These are phyloP conservation scores for Phytophthora foliorum DNA, from an alignment of 352 stramenopile genomes.

Conservation along the genomic window DNA sequence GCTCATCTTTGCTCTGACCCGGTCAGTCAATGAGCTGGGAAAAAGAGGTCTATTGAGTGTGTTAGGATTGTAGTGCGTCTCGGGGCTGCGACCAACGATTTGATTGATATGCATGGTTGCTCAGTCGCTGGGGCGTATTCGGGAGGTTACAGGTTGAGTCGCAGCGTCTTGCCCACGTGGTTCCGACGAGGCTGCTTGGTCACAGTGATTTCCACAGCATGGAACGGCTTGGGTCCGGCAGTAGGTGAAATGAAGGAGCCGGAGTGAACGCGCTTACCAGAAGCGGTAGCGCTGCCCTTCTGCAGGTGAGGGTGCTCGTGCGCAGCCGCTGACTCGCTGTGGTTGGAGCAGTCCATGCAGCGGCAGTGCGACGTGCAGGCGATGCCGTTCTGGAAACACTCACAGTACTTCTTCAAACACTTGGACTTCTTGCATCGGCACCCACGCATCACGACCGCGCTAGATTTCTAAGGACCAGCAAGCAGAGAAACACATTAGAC, in stretches of 20 bases:
- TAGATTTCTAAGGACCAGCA: constrained; percentile 57
- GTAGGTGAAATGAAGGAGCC: not conserved
- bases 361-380: constrained; percentile 94
- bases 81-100: not conserved
- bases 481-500: constrained; percentile 10
- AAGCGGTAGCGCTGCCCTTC: constrained; percentile 22
- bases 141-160: constrained; percentile 51
- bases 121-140: not conserved
- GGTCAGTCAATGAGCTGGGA: too few relatives aligned
- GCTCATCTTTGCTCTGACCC: too few relatives aligned
- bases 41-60: constrained; percentile 9
- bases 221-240: constrained; percentile 44
- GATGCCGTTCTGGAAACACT: constrained; percentile 96
- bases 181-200: constrained; percentile 81
- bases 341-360: constrained; percentile 96
- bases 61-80: not conserved
- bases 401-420: constrained; percentile 99
- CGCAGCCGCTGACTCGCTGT: constrained; percentile 41
- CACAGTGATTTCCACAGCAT: constrained; percentile 71
- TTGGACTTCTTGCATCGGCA: constrained; percentile 98
- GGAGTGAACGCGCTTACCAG: constrained; percentile 16
- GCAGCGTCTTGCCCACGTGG: constrained; percentile 64
- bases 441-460: constrained; percentile 77
- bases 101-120: not conserved
- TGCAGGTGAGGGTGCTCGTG: constrained; percentile 45